phyloP scores from a whole-genome alignment of 805 yeast genomes.

The Yueomyces sinensis region DNA sequence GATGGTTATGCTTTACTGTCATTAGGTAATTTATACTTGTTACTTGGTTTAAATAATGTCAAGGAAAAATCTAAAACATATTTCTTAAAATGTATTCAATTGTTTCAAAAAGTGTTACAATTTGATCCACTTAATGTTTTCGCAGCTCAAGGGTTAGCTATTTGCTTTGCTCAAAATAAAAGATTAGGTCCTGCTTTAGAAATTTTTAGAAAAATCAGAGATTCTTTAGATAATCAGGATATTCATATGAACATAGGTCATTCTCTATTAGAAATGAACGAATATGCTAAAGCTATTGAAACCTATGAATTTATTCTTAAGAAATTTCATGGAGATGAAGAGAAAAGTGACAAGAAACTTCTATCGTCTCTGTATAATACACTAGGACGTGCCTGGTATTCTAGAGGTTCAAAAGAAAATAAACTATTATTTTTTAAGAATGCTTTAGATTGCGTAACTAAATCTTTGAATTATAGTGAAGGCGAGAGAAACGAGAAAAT shows the following conservation, averaged over 20 bases:
- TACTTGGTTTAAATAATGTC: conserved; percentile 60
- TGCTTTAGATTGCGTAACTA: conserved; percentile 48
- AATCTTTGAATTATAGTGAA: conserved; percentile 35
- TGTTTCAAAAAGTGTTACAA: conserved; percentile 77
- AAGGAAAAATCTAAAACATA: conserved; percentile 46
- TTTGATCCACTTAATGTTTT: conserved; percentile 76
- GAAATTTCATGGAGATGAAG: conserved; percentile 43
- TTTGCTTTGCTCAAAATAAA: conserved; percentile 76
- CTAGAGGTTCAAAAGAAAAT: conserved; percentile 59
- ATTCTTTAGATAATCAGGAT: conserved; percentile 73
- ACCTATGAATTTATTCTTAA: conserved; percentile 69
- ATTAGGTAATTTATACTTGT: conserved; percentile 74
- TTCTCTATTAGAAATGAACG: conserved; percentile 69
- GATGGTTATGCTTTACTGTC: conserved; percentile 84
- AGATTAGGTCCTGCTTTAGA: conserved; percentile 68
- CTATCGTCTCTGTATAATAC: conserved; percentile 47
- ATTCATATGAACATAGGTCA: conserved; percentile 82
- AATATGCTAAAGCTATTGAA: conserved; percentile 78
- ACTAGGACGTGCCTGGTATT: conserved; percentile 81
- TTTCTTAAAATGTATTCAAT: conserved; percentile 81
- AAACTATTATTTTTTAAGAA: conserved; percentile 44
- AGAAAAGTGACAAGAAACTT: conserved; percentile 43
- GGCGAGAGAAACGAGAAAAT: conserved; percentile 18
- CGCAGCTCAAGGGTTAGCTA: conserved; percentile 97
- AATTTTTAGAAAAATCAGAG: conserved; percentile 78